Conservation (phyloP, 2,329 filamentous ascomycete species). For the Phyllosticta citrichinensis region DNA sequence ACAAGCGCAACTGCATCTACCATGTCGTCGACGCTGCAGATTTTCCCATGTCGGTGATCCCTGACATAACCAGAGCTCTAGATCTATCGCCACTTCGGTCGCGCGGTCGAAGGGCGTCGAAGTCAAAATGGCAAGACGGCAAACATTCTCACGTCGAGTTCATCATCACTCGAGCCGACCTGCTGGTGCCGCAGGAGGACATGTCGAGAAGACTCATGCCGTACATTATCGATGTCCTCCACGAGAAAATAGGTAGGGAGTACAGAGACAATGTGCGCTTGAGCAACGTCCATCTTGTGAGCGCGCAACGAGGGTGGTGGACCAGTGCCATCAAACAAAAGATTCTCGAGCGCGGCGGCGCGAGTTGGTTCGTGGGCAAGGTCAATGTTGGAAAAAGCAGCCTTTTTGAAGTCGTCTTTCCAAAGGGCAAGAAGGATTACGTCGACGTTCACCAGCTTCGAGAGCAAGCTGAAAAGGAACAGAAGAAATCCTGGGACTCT, state of each 20-base stretch:
- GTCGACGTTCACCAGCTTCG: constrained; percentile 25
- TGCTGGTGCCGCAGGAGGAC: constrained; percentile 73
- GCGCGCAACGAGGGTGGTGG: constrained; percentile 83
- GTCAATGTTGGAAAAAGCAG: constrained; percentile 96
- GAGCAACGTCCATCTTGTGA: constrained; percentile 80
- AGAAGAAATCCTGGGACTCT: constrained; percentile 19
- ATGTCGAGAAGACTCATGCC: constrained; percentile 82
- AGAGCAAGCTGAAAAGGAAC: constrained; percentile 22
- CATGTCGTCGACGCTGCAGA: constrained; percentile 92
- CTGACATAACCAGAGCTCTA: constrained; percentile 61
- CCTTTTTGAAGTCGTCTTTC: constrained; percentile 78
- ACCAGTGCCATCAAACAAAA: constrained; percentile 76
- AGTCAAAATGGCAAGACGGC: background rate
- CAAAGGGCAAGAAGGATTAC: constrained; percentile 47
- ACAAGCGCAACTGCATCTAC: constrained; percentile 88
- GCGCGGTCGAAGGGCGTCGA: constrained; percentile 62
- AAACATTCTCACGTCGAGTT: constrained; percentile 72
- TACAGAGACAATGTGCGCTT: constrained; percentile 60
- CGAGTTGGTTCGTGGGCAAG: constrained; percentile 94
- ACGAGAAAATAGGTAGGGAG: constrained; percentile 60
- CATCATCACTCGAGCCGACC: constrained; percentile 78
- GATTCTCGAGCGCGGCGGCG: constrained; percentile 74
- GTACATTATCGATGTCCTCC: constrained; percentile 66
- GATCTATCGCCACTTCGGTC: constrained; percentile 65
- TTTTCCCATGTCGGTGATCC: constrained; percentile 87